phyloP scores from a whole-genome alignment of 2,329 filamentous ascomycete species.

The Plenodomus biglobosus region DNA sequence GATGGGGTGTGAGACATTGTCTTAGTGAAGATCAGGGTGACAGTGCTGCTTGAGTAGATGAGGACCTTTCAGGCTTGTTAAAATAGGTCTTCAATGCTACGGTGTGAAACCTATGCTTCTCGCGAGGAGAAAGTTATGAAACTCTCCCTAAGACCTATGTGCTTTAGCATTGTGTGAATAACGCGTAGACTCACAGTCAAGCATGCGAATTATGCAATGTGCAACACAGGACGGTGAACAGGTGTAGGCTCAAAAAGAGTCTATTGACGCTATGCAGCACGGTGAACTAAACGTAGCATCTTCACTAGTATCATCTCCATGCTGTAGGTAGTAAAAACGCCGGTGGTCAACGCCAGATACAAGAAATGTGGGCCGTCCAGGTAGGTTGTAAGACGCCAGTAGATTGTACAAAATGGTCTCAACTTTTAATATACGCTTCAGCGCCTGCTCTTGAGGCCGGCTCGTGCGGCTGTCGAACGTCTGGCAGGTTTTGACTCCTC shows the following conservation, averaged over 20 bases:
- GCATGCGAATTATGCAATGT: background rate
- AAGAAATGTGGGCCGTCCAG: conserved; percentile 1
- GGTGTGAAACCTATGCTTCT: background rate
- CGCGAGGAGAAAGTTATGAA: background rate
- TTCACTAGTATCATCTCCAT: background rate
- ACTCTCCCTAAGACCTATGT: background rate
- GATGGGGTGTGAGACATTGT: background rate
- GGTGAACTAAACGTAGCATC: conserved; percentile 1
- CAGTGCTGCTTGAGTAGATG: background rate
- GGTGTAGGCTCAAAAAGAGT: background rate
- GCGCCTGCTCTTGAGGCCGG: conserved; percentile 34
- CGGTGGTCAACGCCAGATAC: background rate
- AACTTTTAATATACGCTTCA: conserved; percentile 11
- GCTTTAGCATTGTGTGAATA: background rate
- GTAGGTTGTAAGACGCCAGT: conserved; percentile 3
- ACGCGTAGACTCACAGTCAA: background rate
- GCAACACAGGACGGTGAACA: background rate
- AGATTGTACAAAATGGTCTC: conserved; percentile 8
- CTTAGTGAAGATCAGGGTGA: background rate
- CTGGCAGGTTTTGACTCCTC: conserved; percentile 41
- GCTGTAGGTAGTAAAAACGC: background rate
- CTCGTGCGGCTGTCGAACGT: conserved; percentile 38
- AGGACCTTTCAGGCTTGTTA: background rate
- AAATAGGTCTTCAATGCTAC: background rate
- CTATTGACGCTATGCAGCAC: conserved; percentile 9